These are phyloP conservation scores for Geotrichum aggregatum DNA, from an alignment of 1,139 yeast genomes.

Conservation along the genomic window DNA sequence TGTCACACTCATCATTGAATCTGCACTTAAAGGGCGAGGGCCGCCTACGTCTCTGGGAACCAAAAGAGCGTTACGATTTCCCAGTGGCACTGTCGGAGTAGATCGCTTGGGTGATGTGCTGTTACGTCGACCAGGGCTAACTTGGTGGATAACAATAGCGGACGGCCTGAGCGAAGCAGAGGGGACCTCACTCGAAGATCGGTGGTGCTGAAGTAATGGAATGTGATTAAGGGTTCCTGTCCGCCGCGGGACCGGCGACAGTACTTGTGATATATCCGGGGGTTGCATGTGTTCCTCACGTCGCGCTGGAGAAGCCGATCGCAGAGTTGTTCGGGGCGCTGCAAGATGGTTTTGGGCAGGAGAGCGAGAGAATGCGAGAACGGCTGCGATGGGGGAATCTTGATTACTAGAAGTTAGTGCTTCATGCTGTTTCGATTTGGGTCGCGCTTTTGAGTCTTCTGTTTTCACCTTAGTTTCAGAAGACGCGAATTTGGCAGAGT, in stretches of 20 bases:
- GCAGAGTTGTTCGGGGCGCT: background rate
- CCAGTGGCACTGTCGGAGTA: background rate
- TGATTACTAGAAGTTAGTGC: slow-evolving; percentile 1
- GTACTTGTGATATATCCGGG: slow-evolving; percentile 6
- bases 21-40: slow-evolving; percentile 16
- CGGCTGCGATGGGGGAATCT: background rate
- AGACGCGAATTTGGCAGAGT: background rate
- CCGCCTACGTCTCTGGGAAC: slow-evolving; percentile 3
- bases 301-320: background rate
- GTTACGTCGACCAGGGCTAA: background rate
- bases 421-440: background rate
- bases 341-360: background rate
- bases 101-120: slow-evolving; percentile 13
- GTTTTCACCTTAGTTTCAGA: background rate
- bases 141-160: background rate
- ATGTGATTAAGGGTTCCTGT: slow-evolving; percentile 12
- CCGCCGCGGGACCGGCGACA: slow-evolving; percentile 14
- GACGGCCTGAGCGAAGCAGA: background rate
- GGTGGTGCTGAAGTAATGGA: slow-evolving; percentile 16
- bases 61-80: background rate
- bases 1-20: slow-evolving; percentile 4
- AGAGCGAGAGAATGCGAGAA: background rate
- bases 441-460: background rate
- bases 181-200: slow-evolving; percentile 6
- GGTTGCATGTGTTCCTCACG: slow-evolving; percentile 2